Evolutionary conservation across 768 basidiomycete genomes (phyloP), one percentile per base, ranked within the genome.

Genomic region (Macrolepiota dolichaula): DNA sequence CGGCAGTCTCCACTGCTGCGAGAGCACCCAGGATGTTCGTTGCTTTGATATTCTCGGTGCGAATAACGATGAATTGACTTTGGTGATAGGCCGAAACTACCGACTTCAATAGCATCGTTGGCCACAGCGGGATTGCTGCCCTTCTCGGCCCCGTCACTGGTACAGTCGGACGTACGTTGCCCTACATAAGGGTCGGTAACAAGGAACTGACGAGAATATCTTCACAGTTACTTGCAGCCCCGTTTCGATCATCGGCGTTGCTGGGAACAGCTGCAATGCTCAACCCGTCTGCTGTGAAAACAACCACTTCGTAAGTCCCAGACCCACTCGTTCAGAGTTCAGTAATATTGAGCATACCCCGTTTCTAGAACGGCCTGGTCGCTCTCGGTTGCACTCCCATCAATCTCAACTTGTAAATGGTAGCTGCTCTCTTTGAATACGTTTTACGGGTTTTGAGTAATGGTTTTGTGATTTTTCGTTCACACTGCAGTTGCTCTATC

Each of bases 261-360:
- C 51, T 6, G 62, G 62, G 22, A 65, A 54, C 24, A 51, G 6
- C 37, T 74, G 74, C 66, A 32, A 1, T 32, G 61, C 69, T 46
- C 67, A 72, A 52, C 62, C 71, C 15, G 67, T 69, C 44, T 76
- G 75, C 67, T 76, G 74, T 71, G 63, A 47, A 11, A 62, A 51
- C 27, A 69, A 69, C 56, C 42, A 4, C 29, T 70, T 65, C 55
- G 73, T 74, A 57, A 61, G 72, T 47, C 19, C 19, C 42, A 44
- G 25, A 4, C 11, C 25, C 25, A 12, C 47, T 24, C 19, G 27
- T 1, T 49, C 5, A 36, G 29, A 19, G 27, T 12, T 32, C 37
- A 46, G 11, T 7, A 40, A 24, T 11, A 29, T 17, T n/a, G 15
- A 12, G 12, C 15, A 35, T n/a, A 22, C 24, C 24, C 1, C 37